Conservation (phyloP, 164 flowering plant species). For the Platanus orientalis region DNA sequence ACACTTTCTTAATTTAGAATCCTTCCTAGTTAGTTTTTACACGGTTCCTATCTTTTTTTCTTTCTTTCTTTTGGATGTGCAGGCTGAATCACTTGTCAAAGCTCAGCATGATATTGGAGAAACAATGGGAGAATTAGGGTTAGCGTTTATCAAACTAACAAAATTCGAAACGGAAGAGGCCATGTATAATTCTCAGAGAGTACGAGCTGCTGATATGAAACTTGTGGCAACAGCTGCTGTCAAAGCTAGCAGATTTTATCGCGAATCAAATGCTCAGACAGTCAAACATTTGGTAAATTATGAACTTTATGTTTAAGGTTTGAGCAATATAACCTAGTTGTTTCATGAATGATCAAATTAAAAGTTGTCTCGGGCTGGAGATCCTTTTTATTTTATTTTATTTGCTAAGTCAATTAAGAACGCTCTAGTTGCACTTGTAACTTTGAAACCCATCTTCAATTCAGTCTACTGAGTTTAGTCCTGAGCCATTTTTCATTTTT, state of each 20-base stretch:
- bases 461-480: not conserved
- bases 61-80: not conserved
- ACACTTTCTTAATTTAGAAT: not conserved
- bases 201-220: conserved; percentile 28
- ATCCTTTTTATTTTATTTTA: no score
- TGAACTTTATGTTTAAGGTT: not conserved
- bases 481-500: not conserved
- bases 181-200: conserved; percentile 55
- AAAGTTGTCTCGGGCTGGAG: no score
- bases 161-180: conserved; percentile 88
- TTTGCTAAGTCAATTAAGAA: no score
- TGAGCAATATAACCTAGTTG: no score
- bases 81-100: conserved; percentile 93
- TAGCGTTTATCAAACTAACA: conserved; percentile 61
- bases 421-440: no score
- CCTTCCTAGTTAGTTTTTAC: not conserved
- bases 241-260: conserved; percentile 84
- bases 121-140: conserved; percentile 87
- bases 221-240: conserved; percentile 85
- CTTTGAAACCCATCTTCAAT: not conserved
- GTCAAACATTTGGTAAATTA: conserved; percentile 80
- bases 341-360: no score
- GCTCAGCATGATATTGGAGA: conserved; percentile 97
- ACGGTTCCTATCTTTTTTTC: no score
- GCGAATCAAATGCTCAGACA: conserved; percentile 83